Percentiles rank a stretch among this genome's conserved stretches.
Conservation (phyloP, 129 eudicot genomes). For the Centaurea solstitialis region DNA sequence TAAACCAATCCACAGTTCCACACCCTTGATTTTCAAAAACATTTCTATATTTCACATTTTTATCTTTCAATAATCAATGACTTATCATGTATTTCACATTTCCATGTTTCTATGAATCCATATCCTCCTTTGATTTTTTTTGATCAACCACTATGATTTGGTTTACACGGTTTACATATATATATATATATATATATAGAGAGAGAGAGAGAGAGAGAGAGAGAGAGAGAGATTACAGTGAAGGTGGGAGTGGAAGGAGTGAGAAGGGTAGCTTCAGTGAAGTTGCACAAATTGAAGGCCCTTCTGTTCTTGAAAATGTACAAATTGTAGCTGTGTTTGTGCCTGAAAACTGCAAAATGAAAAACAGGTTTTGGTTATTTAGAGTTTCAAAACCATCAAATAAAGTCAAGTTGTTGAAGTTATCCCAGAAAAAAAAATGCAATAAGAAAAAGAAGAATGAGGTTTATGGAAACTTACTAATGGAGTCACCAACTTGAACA, state of each 20-base stretch:
- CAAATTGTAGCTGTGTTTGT: slow-evolving; percentile 64
- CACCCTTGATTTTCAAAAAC: too few relatives aligned
- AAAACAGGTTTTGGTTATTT: slow-evolving; percentile 2
- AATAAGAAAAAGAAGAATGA: background rate
- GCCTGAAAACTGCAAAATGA: slow-evolving; percentile 73
- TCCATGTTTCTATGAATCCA: too few relatives aligned
- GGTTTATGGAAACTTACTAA: slow-evolving; percentile 61
- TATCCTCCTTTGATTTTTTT: too few relatives aligned
- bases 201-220: slow-evolving; percentile 18
- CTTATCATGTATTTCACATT: too few relatives aligned
- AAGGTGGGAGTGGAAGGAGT: slow-evolving; percentile 61
- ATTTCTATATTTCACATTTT: too few relatives aligned
- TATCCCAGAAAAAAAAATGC: background rate
- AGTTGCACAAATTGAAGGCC: slow-evolving; percentile 83
- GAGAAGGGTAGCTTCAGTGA: slow-evolving; percentile 80
- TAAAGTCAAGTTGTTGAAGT: background rate
- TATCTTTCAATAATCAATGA: too few relatives aligned
- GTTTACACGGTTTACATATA: too few relatives aligned
- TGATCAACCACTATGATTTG: too few relatives aligned
- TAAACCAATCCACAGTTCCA: too few relatives aligned
- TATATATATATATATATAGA: background rate
- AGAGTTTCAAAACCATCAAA: background rate
- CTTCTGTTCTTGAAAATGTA: slow-evolving; percentile 82
- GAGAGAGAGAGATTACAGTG: slow-evolving; percentile 51
- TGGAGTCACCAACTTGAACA: slow-evolving; percentile 77